Evolutionary conservation across 164 flowering plant species (phyloP), one percentile per base, ranked within the genome.

Genomic region (Berberis vulgaris): DNA sequence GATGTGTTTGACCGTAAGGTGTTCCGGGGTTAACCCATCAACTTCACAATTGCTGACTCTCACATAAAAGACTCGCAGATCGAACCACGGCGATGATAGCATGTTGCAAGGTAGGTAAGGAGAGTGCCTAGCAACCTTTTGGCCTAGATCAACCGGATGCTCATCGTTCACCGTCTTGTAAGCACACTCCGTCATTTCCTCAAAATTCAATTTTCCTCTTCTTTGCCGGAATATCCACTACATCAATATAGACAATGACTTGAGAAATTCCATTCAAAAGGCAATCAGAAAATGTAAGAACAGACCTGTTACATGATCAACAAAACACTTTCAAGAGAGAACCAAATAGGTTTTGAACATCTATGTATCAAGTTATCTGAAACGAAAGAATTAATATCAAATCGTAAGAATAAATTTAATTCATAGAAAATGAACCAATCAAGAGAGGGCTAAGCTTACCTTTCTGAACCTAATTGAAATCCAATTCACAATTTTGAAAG

Each of bases 1-100:
- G 62, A 91, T 85, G 69, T 85, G 94, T 50, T 83, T 82, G 60
- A 91, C 65, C 4, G 86, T 81, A 46, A 88, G 89, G 61, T 64
- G 76, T 61, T 84, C 96, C 0, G 96, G 88, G 3, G 89, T 88
- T 2, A 79, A 85, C 61, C 76, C 80, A 75, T 85, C 84, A 11
- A 88, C 81, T 71, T 71, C 81, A 60, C 82, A 82, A 65, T 85
- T 78, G 74, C 88, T 84, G 45, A 91, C 44, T 65, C 90, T 83
- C 56, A 88, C 89, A 71, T 84, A 91, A 61, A 91, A 85, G 6
- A 91, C 97, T 73, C 92, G 81, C 70, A 87, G 65, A 71, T 88
- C 89, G 54, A 91, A 77, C 96, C 96, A 88, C n/a, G 84, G 64
- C 3, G 78, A 75, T 9, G 78, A 65, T 49, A 60, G 47, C 71